A percentile compares a stretch with the other conserved stretches of the same genome.
phyloP scores from a whole-genome alignment of 768 basidiomycete genomes.

The Hygrocybe coccinea region DNA sequence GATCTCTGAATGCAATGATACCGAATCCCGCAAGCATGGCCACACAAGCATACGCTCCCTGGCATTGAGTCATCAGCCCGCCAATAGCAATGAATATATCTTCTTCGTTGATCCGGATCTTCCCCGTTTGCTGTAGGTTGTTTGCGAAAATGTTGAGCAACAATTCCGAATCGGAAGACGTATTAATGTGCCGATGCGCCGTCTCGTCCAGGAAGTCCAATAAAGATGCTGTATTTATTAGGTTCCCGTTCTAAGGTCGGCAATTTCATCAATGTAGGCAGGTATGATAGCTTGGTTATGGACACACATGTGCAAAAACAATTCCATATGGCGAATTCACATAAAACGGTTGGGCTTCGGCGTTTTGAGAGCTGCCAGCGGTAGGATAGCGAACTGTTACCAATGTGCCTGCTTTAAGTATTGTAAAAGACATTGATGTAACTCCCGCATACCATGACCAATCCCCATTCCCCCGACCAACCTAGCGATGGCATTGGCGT shows the following conservation, averaged over 20 bases:
- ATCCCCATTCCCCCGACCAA: slow-evolving; percentile 95
- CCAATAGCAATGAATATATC: slow-evolving; percentile 95
- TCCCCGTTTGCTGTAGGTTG: slow-evolving; percentile 96
- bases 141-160: slow-evolving; percentile 96
- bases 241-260: slow-evolving; percentile 84
- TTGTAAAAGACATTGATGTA: not conserved
- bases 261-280: slow-evolving; percentile 9
- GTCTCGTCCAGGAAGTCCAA: slow-evolving; percentile 92
- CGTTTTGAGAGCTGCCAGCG: slow-evolving; percentile 92
- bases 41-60: slow-evolving; percentile 93
- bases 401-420: not conserved
- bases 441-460: slow-evolving; percentile 71
- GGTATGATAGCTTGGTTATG: not conserved
- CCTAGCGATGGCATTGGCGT: slow-evolving; percentile 66
- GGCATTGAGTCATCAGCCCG: slow-evolving; percentile 81
- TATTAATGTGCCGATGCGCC: slow-evolving; percentile 98
- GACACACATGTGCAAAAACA: slow-evolving; percentile 89
- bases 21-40: slow-evolving; percentile 99
- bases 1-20: slow-evolving; percentile 95
- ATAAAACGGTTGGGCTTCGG: slow-evolving; percentile 99
- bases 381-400: slow-evolving; percentile 90
- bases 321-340: slow-evolving; percentile 99
- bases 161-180: slow-evolving; percentile 95
- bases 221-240: slow-evolving; percentile 87
- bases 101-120: slow-evolving; percentile 98